Percentiles rank a stretch among this genome's conserved stretches.
Evolutionary conservation across 2,329 filamentous ascomycete species (phyloP).

Genomic region (Fusarium devonianum): DNA sequence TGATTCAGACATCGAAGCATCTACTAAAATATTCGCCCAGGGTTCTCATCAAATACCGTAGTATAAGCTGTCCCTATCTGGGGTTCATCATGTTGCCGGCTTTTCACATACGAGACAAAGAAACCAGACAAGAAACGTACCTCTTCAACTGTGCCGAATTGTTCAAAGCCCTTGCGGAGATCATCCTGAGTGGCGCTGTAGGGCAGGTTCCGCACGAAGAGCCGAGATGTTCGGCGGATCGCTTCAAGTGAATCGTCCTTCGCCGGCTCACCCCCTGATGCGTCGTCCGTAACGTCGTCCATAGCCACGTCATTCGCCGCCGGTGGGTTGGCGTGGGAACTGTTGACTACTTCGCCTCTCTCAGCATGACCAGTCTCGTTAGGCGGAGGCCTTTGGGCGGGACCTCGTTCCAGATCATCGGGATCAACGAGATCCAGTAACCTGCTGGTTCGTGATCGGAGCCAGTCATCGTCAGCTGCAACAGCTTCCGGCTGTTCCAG

Average conservation of each 20-base stretch:
- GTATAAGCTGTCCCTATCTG: conserved; percentile 99
- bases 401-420: conserved; percentile 56
- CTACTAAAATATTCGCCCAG: conserved; percentile 99
- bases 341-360: conserved; percentile 24
- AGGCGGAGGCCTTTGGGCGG: conserved; percentile 23
- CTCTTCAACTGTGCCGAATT: conserved; percentile 83
- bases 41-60: conserved; percentile 85
- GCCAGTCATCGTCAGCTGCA: conserved; percentile 86
- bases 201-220: conserved; percentile 89
- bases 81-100: conserved; percentile 83
- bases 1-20: conserved; percentile 89
- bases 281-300: conserved; percentile 39
- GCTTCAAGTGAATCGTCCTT: conserved; percentile 41
- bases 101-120: conserved; percentile 12
- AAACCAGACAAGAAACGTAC: conserved; percentile 63
- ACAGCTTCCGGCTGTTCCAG: conserved; percentile 44
- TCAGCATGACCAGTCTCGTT: conserved; percentile 28
- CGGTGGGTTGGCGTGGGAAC: conserved; percentile 21
- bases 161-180: conserved; percentile 73
- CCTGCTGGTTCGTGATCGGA: conserved; percentile 86
- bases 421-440: conserved; percentile 85
- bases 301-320: conserved; percentile 30
- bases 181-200: conserved; percentile 82
- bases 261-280: conserved; percentile 40
- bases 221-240: conserved; percentile 75